phyloP scores from a whole-genome alignment of 306 rosid species.

The Geum urbanum region DNA sequence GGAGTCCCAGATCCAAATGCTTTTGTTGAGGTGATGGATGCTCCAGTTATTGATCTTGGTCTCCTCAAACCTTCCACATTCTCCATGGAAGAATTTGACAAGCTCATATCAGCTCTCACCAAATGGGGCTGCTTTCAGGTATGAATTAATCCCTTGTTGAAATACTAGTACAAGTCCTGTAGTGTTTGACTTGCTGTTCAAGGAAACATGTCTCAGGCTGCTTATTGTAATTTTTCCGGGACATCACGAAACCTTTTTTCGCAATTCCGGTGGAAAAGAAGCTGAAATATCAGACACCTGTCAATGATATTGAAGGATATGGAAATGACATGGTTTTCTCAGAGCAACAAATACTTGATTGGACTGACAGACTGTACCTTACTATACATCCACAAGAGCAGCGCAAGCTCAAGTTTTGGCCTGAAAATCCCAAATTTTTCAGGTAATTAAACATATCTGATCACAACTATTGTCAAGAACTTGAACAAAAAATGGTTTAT shows the following conservation, averaged over 20 bases:
- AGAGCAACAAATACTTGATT: constrained; percentile 31
- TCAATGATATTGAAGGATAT: constrained; percentile 46
- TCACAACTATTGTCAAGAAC: background rate
- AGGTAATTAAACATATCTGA: background rate
- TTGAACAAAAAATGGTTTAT: background rate
- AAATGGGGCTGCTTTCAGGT: constrained; percentile 43
- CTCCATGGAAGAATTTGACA: background rate
- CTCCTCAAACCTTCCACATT: constrained; percentile 16
- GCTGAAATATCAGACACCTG: constrained; percentile 28
- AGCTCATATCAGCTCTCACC: background rate
- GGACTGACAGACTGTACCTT: constrained; percentile 20
- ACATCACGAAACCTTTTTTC: constrained; percentile 47
- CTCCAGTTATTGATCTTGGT: constrained; percentile 30
- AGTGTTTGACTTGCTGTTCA: background rate
- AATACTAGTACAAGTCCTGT: background rate
- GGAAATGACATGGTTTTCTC: constrained; percentile 40
- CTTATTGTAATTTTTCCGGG: constrained; percentile 24
- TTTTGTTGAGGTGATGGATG: constrained; percentile 26
- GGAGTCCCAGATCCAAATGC: constrained; percentile 22
- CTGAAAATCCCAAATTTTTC: background rate
- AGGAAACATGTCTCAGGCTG: background rate
- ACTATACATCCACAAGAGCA: background rate
- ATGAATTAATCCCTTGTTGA: background rate
- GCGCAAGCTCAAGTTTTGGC: constrained; percentile 19
- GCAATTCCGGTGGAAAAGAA: constrained; percentile 52